These are phyloP conservation scores for Chenopodium suecicum DNA, from an alignment of 148 eudicot species.

Conservation along the genomic window DNA sequence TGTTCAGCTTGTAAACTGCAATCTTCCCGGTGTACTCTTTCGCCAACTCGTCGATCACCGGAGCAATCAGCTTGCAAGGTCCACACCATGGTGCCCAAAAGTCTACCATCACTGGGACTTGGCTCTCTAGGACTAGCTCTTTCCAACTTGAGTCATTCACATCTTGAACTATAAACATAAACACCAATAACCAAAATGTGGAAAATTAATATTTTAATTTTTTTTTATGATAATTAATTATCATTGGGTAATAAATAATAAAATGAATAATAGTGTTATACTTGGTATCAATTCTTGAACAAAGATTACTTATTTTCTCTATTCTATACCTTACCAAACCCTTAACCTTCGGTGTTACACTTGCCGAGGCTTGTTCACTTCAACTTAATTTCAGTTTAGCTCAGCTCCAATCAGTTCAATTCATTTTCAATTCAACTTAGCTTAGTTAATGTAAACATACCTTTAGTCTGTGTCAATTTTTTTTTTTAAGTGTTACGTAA, in stretches of 20 bases:
- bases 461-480: too few species aligned
- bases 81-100: slow-evolving; percentile 91
- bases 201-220: background rate
- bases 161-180: slow-evolving; percentile 31
- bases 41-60: slow-evolving; percentile 65
- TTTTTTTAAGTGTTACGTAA: too few species aligned
- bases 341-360: too few species aligned
- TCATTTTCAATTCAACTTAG: too few species aligned
- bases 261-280: background rate
- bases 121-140: slow-evolving; percentile 40
- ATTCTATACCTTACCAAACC: too few species aligned
- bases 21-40: slow-evolving; percentile 63
- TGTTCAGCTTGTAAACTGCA: slow-evolving; percentile 60
- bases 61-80: slow-evolving; percentile 64
- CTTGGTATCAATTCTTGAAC: background rate
- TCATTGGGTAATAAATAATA: background rate
- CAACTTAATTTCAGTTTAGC: too few species aligned
- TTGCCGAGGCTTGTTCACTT: too few species aligned
- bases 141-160: slow-evolving; percentile 58
- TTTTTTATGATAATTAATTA: background rate
- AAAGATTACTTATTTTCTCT: too few species aligned
- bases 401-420: too few species aligned
- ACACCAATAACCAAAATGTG: background rate
- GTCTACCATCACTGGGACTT: slow-evolving; percentile 57
- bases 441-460: too few species aligned